These are phyloP conservation scores for Solanum neorickii DNA, from an alignment of 257 asterid species.

Conservation along the genomic window DNA sequence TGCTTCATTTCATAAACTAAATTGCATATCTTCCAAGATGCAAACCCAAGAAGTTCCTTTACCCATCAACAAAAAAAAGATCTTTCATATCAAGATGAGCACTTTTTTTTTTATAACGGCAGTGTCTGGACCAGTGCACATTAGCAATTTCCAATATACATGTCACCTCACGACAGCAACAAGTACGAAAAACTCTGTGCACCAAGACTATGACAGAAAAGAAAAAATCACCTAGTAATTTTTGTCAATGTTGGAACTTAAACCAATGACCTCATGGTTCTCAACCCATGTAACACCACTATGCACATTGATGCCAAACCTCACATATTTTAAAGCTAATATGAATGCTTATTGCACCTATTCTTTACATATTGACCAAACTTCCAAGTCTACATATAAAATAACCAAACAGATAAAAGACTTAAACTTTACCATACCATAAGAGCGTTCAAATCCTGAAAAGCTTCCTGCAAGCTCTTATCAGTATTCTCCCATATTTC, in stretches of 20 bases:
- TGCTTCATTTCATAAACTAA: not conserved
- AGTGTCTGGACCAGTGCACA: not conserved
- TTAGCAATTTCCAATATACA: not conserved
- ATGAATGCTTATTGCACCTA: not conserved
- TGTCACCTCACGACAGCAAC: not conserved
- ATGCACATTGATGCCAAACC: not conserved
- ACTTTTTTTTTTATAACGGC: not conserved
- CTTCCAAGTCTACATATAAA: not conserved
- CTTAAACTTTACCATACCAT: slow-evolving; percentile 41
- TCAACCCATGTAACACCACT: not conserved
- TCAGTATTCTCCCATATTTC: slow-evolving; percentile 99
- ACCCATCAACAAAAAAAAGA: not conserved
- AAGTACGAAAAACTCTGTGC: not conserved
- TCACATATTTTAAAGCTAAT: not conserved
- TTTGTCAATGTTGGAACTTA: not conserved
- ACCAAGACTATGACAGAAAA: not conserved
- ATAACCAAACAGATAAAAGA: not conserved
- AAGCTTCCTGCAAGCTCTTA: slow-evolving; percentile 96
- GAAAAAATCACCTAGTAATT: not conserved
- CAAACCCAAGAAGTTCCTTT: not conserved
- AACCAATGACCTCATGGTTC: not conserved
- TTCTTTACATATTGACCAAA: not conserved
- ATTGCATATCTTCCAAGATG: not conserved
- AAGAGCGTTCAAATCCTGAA: slow-evolving; percentile 96
- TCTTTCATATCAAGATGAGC: not conserved